Percentiles rank a stretch among this genome's conserved stretches.
Conservation (phyloP, 352 stramenopile species). For the Plasmopara viticola region DNA sequence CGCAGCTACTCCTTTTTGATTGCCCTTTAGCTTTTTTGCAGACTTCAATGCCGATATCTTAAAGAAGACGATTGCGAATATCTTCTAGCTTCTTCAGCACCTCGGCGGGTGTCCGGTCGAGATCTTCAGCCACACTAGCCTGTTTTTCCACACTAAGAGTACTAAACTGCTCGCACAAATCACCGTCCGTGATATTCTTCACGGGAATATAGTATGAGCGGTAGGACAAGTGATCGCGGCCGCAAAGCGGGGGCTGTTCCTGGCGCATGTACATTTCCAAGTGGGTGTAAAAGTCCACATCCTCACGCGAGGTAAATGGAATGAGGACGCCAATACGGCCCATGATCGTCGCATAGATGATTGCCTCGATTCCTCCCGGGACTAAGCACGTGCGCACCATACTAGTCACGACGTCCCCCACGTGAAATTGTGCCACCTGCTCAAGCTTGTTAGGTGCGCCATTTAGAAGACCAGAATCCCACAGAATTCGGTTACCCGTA, state of each 20-base stretch:
- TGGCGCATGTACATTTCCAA: conserved; percentile 96
- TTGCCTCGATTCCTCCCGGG: conserved; percentile 91
- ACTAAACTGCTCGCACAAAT: conserved; percentile 96
- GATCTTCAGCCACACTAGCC: conserved; percentile 92
- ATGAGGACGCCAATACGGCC: conserved; percentile 95
- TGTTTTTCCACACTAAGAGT: conserved; percentile 91
- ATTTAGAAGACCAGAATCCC: conserved; percentile 90
- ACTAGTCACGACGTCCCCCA: conserved; percentile 97
- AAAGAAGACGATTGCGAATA: conserved; percentile 94
- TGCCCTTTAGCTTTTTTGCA: neutral
- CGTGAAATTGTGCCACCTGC: conserved; percentile 93
- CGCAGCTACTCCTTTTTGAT: conserved; percentile 8
- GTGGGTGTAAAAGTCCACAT: conserved; percentile 98
- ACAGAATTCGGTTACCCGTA: conserved; percentile 94
- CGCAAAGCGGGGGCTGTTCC: conserved; percentile 88
- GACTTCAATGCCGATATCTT: conserved; percentile 22
- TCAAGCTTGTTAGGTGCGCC: conserved; percentile 97
- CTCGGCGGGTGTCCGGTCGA: conserved; percentile 94
- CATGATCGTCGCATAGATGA: conserved; percentile 97
- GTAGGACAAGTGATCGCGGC: conserved; percentile 96
- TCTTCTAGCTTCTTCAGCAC: conserved; percentile 99
- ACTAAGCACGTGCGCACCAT: conserved; percentile 95
- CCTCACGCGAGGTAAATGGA: conserved; percentile 94
- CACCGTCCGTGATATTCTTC: conserved; percentile 98
- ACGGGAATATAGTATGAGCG: conserved; percentile 97